Evolutionary conservation across 2,329 filamentous ascomycete species (phyloP), one percentile per base, ranked within the genome.

Genomic region (Fonsecaea pedrosoi): DNA sequence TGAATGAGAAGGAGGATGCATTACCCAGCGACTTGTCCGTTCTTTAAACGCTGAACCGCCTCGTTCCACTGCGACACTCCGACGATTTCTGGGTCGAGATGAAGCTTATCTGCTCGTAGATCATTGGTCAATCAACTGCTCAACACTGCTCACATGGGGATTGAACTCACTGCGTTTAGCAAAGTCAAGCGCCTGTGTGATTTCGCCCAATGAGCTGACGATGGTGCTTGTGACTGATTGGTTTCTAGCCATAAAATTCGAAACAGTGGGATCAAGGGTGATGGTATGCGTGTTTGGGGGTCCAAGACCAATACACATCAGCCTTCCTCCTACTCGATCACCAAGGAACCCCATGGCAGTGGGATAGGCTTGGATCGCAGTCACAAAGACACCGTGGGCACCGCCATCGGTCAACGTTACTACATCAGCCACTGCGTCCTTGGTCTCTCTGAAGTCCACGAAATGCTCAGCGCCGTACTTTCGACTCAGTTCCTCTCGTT

Each of bases 391-490:
- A 1, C 76, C 82, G 66, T 85, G 82, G 4, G 78, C 82, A 13
- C 82, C 83, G 1, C 82, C 81, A 62, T 80, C 82, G 2, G 68
- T 70, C 13, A 82, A 75, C 56, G 82, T 75, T 61, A 82, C 77
- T 2, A 86, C 81, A 35, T 80, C 80, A 1, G 75, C 76, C 0
- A 77, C 71, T 4, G 75, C 66, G 62, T 76, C 13, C 37, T 75
- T 50, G 15, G n/a, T 75, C 56, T 81, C 77, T 45, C 78, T 80
- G 75, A 86, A 86, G 73, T 87, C 85, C 13, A 87, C 77, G 73
- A 86, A 87, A 1, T 78, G 79, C 63, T 86, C 85, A 0, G 85
- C 84, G 2, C 85, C 85, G 72, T 85, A 81, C 56, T 79, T 76
- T 56, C 82, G 61, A 13, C 80, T 79, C 0, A 86, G 73, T 15